Evolutionary conservation across 768 basidiomycete species (phyloP).

Genomic region (Mycena pura): DNA sequence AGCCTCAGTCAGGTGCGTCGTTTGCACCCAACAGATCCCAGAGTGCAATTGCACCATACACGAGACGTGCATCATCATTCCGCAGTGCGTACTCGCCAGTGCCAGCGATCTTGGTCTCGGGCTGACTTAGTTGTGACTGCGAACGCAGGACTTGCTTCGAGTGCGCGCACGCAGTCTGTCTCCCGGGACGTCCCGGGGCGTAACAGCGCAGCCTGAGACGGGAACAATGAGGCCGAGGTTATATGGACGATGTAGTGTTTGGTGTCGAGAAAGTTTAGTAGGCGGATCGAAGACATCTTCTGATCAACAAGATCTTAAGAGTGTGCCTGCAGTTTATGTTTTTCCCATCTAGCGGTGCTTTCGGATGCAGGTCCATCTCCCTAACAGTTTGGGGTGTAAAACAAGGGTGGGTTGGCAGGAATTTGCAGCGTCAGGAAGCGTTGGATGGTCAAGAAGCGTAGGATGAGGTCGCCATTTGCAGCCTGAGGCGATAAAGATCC

Average conservation of each 20-base stretch:
- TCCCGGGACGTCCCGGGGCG: conserved; percentile 1
- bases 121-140: conserved; percentile 13
- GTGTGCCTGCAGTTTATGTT: background rate
- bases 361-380: background rate
- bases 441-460: no score
- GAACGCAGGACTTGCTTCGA: conserved; percentile 12
- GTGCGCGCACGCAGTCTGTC: conserved; percentile 14
- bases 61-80: conserved; percentile 14
- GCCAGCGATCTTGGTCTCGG: conserved; percentile 4
- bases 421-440: background rate
- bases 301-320: background rate
- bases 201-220: background rate
- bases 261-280: conserved; percentile 1
- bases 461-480: no score
- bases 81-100: conserved; percentile 13
- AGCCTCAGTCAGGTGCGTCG: conserved; percentile 6
- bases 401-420: background rate
- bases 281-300: background rate
- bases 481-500: no score
- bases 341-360: background rate
- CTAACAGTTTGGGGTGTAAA: background rate
- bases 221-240: conserved; percentile 4
- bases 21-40: conserved; percentile 12
- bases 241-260: background rate
- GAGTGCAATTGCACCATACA: conserved; percentile 5